Evolutionary conservation across 2,329 filamentous ascomycete species (phyloP).

Genomic region (Sclerotinia borealis): DNA sequence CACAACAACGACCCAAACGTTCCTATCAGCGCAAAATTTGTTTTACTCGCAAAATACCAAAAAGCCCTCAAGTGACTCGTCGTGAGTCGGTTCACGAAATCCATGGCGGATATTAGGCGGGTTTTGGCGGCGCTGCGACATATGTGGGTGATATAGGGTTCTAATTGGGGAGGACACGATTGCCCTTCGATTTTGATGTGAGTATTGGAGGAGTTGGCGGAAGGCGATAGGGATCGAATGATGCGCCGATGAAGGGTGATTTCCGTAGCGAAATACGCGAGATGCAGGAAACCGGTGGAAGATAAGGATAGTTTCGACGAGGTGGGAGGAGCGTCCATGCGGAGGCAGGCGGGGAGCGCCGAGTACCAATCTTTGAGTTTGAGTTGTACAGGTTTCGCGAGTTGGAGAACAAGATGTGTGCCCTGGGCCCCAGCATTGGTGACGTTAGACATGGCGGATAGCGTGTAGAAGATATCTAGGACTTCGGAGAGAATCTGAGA

Average conservation of each 20-base stretch:
- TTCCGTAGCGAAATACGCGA: slow-evolving; percentile 90
- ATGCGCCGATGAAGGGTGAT: slow-evolving; percentile 90
- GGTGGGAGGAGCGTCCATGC: slow-evolving; percentile 57
- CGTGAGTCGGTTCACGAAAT: slow-evolving; percentile 89
- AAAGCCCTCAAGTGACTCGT: slow-evolving; percentile 83
- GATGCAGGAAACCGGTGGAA: slow-evolving; percentile 72
- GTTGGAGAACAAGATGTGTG: slow-evolving; percentile 64
- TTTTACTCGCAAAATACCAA: slow-evolving; percentile 85
- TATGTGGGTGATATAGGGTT: slow-evolving; percentile 83
- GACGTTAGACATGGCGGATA: slow-evolving; percentile 67
- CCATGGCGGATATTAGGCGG: slow-evolving; percentile 90
- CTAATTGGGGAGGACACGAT: slow-evolving; percentile 40
- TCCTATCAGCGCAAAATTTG: slow-evolving; percentile 90
- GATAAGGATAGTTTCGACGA: slow-evolving; percentile 42
- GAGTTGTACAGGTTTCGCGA: slow-evolving; percentile 76
- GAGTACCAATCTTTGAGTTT: slow-evolving; percentile 80
- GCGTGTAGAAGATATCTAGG: slow-evolving; percentile 75
- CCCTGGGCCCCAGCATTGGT: slow-evolving; percentile 61
- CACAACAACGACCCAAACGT: slow-evolving; percentile 88
- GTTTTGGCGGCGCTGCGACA: slow-evolving; percentile 92
- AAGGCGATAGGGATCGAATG: slow-evolving; percentile 65
- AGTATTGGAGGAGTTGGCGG: slow-evolving; percentile 39
- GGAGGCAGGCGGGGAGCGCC: slow-evolving; percentile 50
- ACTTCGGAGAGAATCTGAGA: slow-evolving; percentile 74
- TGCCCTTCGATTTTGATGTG: slow-evolving; percentile 32